Conservation (phyloP, 257 asterid species). For the Petrea volubilis region DNA sequence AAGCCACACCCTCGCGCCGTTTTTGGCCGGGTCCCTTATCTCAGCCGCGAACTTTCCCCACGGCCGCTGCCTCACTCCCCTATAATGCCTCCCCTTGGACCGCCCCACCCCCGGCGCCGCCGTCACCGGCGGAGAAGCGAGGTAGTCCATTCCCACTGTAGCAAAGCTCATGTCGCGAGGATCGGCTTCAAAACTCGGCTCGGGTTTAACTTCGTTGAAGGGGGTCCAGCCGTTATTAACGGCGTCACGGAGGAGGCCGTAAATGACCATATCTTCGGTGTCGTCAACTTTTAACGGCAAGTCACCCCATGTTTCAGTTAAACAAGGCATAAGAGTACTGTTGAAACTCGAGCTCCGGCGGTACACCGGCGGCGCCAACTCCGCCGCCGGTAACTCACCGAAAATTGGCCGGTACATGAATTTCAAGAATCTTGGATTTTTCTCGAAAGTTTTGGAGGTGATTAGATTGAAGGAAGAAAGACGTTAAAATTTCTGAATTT, state of each 20-base stretch:
- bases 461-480: background rate
- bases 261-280: constrained; percentile 75
- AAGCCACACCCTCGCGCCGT: constrained; percentile 83
- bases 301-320: constrained; percentile 78
- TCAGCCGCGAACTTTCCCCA: constrained; percentile 90
- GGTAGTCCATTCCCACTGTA: constrained; percentile 4
- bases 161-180: constrained; percentile 20
- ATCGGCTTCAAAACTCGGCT: constrained; percentile 40
- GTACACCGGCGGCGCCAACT: constrained; percentile 30
- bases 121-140: constrained; percentile 18
- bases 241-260: constrained; percentile 66
- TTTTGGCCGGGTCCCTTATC: constrained; percentile 78
- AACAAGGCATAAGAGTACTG: constrained; percentile 57
- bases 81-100: constrained; percentile 55
- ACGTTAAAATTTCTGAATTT: background rate
- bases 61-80: constrained; percentile 78
- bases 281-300: constrained; percentile 76
- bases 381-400: constrained; percentile 33
- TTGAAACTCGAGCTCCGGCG: constrained; percentile 61
- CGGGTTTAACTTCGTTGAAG: constrained; percentile 50
- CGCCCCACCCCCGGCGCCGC: constrained; percentile 3
- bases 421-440: background rate
- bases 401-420: constrained; percentile 34
- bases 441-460: background rate
- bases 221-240: constrained; percentile 73